phyloP scores from a whole-genome alignment of 2,329 filamentous ascomycete species.

The Trichophyton equinum region DNA sequence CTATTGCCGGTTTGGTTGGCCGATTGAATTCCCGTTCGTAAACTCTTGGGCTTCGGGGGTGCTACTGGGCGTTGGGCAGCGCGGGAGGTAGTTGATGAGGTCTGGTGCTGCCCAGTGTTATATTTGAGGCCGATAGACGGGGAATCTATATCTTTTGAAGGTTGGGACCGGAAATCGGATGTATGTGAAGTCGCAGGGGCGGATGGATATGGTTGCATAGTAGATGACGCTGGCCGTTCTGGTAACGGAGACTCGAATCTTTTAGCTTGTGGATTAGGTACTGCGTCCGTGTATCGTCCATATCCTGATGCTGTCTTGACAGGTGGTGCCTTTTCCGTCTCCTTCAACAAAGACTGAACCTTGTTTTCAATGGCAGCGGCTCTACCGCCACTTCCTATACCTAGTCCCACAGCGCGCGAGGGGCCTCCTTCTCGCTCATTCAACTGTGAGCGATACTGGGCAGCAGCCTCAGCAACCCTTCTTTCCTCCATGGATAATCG shows the following conservation, averaged over 20 bases:
- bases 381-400: conserved; percentile 42
- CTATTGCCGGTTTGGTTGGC: conserved; percentile 16
- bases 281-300: conserved; percentile 62
- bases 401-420: conserved; percentile 21
- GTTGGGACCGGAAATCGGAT: conserved; percentile 3
- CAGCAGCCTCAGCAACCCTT: conserved; percentile 75
- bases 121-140: neutral
- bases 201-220: neutral
- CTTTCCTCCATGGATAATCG: conserved; percentile 77
- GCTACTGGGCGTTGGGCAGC: conserved; percentile 38
- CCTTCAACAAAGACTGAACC: conserved; percentile 71
- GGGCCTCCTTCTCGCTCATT: conserved; percentile 45
- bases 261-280: conserved; percentile 31
- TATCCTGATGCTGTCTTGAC: conserved; percentile 75
- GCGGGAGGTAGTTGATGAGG: conserved; percentile 22
- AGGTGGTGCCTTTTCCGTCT: conserved; percentile 52
- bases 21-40: conserved; percentile 36
- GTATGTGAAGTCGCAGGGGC: neutral
- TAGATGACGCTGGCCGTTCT: conserved; percentile 10
- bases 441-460: conserved; percentile 70
- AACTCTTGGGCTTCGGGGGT: conserved; percentile 49
- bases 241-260: conserved; percentile 15
- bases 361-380: conserved; percentile 85
- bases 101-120: conserved; percentile 12
- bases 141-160: conserved; percentile 7